Evolutionary conservation across 495 filamentous ascomycete genomes (phyloP), one percentile per base, ranked within the genome.

Genomic region (Cercophora sp.): DNA sequence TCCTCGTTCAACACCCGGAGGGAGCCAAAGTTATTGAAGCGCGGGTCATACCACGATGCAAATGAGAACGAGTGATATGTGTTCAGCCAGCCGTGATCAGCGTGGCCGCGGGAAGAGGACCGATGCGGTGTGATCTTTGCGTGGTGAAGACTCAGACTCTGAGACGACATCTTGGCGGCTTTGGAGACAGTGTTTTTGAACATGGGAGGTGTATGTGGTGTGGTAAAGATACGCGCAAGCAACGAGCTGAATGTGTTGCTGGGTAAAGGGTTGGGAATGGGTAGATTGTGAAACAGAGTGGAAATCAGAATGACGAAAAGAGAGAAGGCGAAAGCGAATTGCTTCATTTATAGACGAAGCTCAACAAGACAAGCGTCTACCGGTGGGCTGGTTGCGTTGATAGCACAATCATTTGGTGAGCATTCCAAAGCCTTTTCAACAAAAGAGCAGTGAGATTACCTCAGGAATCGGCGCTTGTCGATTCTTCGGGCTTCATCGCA

Each of bases 1-100:
- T 92, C 88, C 67, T 94, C 89, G 68, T 91, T 91, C 53, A 91
- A 79, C 11, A 91, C 87, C 47, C 88, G 84, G 34, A 91, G 71
- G 22, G 79, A 74, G 13, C 88, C 88, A 61, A 85, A 91, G 50
- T 76, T 71, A 32, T 74, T 67, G 69, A 80, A 85, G 1, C 61
- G 54, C 26, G 83, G 84, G 67, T 88, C 79, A 70, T 81, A 80
- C 77, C 89, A 91, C 54, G 70, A 67, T 51, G 86, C 86, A 64
- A 91, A 91, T 67, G 76, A 80, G 77, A 94, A 91, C 50, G 84
- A 88, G 73, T 91, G 88, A 72, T 84, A 90, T 19, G 80, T 83
- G 67, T 91, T 84, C n/a, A 91, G 81, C 87, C 87, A 92, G 64
- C 84, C 86, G 66, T 89, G 85, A 62, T 90, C 79, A 51, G 79